Conservation (phyloP, 1,284 basidiomycete genomes). For the Ceratobasidium sp. region DNA sequence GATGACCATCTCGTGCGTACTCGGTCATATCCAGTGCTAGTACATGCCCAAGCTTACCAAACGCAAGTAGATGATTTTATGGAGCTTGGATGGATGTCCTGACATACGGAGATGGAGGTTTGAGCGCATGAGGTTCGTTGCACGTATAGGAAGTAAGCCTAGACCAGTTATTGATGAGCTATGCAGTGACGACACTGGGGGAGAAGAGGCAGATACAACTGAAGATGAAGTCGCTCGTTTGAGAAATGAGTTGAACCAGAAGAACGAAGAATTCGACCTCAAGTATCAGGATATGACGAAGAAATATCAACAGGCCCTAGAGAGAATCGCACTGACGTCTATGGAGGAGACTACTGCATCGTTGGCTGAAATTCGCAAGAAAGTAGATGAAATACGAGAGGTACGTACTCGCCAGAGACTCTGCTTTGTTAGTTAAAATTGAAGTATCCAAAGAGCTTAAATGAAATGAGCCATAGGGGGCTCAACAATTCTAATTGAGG, state of each 20-base stretch:
- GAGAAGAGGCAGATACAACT: neutral
- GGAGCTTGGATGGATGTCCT: neutral
- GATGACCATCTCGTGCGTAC: neutral
- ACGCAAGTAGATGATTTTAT: neutral
- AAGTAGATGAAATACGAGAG: neutral
- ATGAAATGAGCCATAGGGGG: neutral
- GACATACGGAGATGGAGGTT: neutral
- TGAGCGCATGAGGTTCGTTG: neutral
- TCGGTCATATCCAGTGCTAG: neutral
- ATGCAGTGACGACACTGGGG: conserved; percentile 12
- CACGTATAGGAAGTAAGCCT: neutral
- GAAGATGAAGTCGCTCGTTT: neutral
- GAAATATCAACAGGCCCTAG: neutral
- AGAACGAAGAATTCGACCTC: neutral
- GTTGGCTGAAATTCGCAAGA: neutral
- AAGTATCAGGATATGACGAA: conserved; percentile 3
- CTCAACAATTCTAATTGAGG: neutral
- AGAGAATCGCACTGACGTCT: neutral
- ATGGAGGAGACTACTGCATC: neutral
- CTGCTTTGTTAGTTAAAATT: neutral
- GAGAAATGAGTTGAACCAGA: neutral
- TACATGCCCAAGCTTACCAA: neutral
- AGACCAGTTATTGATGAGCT: neutral
- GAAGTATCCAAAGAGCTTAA: neutral
- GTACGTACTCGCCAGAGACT: neutral